Percentiles rank a stretch among this genome's conserved stretches.
Conservation (phyloP, 441 rosid genomes). For the Viola pubescens region DNA sequence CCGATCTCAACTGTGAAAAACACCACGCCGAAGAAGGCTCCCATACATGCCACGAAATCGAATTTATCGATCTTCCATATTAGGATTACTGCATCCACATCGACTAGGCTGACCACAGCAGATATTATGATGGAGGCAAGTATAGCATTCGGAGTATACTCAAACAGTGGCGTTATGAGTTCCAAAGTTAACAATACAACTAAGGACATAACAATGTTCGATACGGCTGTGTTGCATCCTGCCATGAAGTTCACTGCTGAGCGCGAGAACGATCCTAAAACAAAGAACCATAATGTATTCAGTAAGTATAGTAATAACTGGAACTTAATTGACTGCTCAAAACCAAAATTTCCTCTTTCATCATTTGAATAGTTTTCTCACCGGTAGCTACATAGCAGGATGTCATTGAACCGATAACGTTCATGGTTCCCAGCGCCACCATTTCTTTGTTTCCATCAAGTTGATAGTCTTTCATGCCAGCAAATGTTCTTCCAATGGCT, state of each 20-base stretch:
- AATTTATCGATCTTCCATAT: constrained; percentile 65
- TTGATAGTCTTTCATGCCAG: constrained; percentile 69
- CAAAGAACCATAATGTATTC: background rate
- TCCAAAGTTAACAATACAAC: constrained; percentile 63
- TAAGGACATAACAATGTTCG: constrained; percentile 65
- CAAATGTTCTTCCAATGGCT: constrained; percentile 78
- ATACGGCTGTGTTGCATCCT: constrained; percentile 71
- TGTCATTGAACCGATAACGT: constrained; percentile 66
- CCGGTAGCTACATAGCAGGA: constrained; percentile 83
- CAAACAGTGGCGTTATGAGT: constrained; percentile 60
- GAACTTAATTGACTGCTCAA: too few relatives aligned
- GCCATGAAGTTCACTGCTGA: constrained; percentile 83
- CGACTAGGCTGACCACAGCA: constrained; percentile 81
- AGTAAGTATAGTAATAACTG: background rate
- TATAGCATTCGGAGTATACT: constrained; percentile 69
- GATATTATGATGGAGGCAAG: constrained; percentile 60
- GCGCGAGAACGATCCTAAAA: constrained; percentile 67
- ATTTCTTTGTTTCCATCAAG: constrained; percentile 87
- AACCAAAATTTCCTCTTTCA: too few relatives aligned
- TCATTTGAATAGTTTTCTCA: constrained; percentile 5
- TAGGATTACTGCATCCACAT: constrained; percentile 59
- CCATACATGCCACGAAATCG: constrained; percentile 58
- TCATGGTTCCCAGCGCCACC: constrained; percentile 83
- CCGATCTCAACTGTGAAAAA: constrained; percentile 63
- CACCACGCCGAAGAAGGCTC: constrained; percentile 61